These are phyloP conservation scores for Xylariaceae sp. DNA, from an alignment of 2,329 filamentous ascomycete species.

Conservation along the genomic window DNA sequence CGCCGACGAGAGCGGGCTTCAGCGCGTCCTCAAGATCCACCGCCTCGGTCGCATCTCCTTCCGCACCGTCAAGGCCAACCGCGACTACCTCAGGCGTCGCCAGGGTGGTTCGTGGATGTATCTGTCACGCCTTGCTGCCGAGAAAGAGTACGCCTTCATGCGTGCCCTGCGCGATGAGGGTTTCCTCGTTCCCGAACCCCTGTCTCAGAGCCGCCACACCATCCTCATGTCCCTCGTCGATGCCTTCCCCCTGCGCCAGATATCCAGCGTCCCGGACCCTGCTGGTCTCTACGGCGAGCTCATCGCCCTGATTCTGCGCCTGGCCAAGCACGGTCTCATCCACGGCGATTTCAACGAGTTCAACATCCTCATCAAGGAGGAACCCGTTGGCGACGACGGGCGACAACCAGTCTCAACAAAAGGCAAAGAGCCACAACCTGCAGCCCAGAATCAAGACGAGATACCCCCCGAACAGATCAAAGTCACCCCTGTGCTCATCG, in stretches of 20 bases:
- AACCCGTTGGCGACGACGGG: slow-evolving; percentile 21
- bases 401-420: too few relatives aligned
- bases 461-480: slow-evolving; percentile 30
- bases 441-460: slow-evolving; percentile 16
- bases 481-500: slow-evolving; percentile 81
- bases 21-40: slow-evolving; percentile 91
- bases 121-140: slow-evolving; percentile 83
- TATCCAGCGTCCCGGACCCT: slow-evolving; percentile 77
- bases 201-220: slow-evolving; percentile 88
- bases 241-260: slow-evolving; percentile 85
- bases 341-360: slow-evolving; percentile 99
- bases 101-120: slow-evolving; percentile 93
- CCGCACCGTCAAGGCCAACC: slow-evolving; percentile 90
- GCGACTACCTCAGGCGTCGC: slow-evolving; percentile 76
- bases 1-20: slow-evolving; percentile 70
- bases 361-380: slow-evolving; percentile 91
- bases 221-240: slow-evolving; percentile 95
- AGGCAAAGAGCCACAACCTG: slow-evolving; percentile 32
- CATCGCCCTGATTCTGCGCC: slow-evolving; percentile 76
- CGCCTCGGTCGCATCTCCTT: slow-evolving; percentile 94
- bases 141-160: slow-evolving; percentile 96
- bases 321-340: slow-evolving; percentile 85
- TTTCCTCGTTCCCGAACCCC: slow-evolving; percentile 83
- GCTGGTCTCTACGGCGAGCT: slow-evolving; percentile 86
- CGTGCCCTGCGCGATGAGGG: slow-evolving; percentile 76